Conservation (phyloP, 805 yeast species). For the Starmerella gropengiesseri region DNA sequence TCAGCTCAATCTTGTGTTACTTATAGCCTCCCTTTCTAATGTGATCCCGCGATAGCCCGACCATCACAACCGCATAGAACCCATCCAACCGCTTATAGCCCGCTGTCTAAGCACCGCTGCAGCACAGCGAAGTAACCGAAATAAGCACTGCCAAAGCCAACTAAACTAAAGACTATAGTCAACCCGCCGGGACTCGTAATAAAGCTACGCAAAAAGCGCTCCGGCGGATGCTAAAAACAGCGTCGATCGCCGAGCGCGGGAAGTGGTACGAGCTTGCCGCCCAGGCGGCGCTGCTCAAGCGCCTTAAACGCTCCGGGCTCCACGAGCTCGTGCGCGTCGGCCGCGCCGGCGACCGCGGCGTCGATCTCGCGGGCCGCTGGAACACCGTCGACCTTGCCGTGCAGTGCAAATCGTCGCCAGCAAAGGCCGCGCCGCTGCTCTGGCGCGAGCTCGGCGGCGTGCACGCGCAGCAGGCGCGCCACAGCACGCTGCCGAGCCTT, state of each 20-base stretch:
- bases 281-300: neutral
- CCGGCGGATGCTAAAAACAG: too few species aligned
- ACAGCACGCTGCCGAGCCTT: neutral
- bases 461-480: neutral
- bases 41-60: too few species aligned
- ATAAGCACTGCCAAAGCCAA: too few species aligned
- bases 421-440: conserved; percentile 8
- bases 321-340: conserved; percentile 11
- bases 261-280: conserved; percentile 9
- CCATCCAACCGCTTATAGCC: too few species aligned
- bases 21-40: too few species aligned
- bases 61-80: too few species aligned
- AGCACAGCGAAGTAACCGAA: too few species aligned
- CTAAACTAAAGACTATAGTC: too few species aligned
- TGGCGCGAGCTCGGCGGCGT: conserved; percentile 18
- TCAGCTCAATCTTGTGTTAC: too few species aligned
- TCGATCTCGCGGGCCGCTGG: conserved; percentile 13
- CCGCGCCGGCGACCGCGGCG: conserved; percentile 16
- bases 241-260: conserved; percentile 7
- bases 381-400: conserved; percentile 9
- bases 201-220: too few species aligned
- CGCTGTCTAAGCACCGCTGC: too few species aligned
- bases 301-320: conserved; percentile 4
- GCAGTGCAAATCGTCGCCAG: conserved; percentile 13
- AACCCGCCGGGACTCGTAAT: too few species aligned